Evolutionary conservation across 495 filamentous ascomycete genomes (phyloP), one percentile per base, ranked within the genome.

Genomic region (Trichoderma gamsii): DNA sequence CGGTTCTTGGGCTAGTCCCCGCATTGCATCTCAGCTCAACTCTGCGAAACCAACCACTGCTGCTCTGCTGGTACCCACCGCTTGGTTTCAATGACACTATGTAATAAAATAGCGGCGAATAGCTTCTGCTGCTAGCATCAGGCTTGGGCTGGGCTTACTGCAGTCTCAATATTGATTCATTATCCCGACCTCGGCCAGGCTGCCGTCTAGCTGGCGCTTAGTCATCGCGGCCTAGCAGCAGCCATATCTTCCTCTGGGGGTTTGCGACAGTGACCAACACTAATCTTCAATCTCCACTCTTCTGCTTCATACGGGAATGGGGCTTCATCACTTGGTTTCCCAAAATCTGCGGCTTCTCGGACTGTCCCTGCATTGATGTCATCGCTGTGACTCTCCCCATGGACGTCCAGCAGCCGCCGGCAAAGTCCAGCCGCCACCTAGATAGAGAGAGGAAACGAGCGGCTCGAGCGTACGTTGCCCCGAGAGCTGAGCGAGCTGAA

Each of bases 391-490:
- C 21, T 56, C 51, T 23, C 56, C 56, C 25, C 23, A 61, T 61
- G 56, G 56, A 61, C 25, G 15, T 16, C 16, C 56, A 61, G 56
- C 23, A 61, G 25, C 51, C n/a, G 51, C 29, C 56, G 23, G 11
- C 56, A 27, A 61, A 61, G 56, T 18, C 56, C 9, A 61, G 25
- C 16, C 56, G 56, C 13, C 56, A 61, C 11, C 12, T 61, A 61
- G 56, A 61, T 32, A 61, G 56, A 32, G 56, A 61, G 56, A 27
- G 56, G 56, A 61, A 61, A 32, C 56, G 56, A 32, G 56, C 56
- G 9, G 56, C 56, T 61, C 56, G 56, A 29, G 56, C 56, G 56
- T 61, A 61, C 29, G 56, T 61, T 32, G 56, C 3, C 44, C 44
- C 56, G 16, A 2, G 11, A 32, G 7, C 49, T 8, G 6, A 52